Base-by-base conservation (phyloP, 495 filamentous ascomycete genomes). In the Xylaria scruposa region DNA sequence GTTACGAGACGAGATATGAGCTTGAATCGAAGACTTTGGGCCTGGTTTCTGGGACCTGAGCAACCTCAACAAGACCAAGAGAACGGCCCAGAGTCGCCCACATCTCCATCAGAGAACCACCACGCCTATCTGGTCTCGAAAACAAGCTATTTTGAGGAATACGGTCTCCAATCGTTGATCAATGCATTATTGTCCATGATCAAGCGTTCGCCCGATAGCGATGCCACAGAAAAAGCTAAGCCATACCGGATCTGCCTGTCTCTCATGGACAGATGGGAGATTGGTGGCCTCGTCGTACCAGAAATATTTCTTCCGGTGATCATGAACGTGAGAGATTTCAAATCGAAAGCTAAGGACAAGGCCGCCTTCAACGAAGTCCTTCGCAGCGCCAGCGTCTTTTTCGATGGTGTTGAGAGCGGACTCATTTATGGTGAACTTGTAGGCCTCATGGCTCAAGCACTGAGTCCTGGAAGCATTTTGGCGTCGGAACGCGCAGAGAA, bases 261-360 rank as follows among this genome's bases (percentile, higher is more conserved):
- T 19, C 82, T 99, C 65, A 97, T 98, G 97, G 96, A 99, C 83
- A 89, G 93, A 38, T 97, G 93, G 94, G 97, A 99, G 77, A 93
- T 99, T 75, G 96, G 96, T 24, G 94, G 92, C 13, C 83, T 94
- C 29, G 90, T 99, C 62, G 90, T 97, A 7, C 92, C 95, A 0
- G 90, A 92, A 38, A 88, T 98, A 13, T 98, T 99, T 76, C 82
- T 97, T 2, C 92, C 94, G 13, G 89, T 94, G n/a, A 88, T 98
- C 70, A 83, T 90, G 77, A 95, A 89, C 71, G 88, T 97, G 56
- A 89, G 90, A 72, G 78, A 81, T 21, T 98, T 93, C 81, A 89
- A 94, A 78, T 76, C 78, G 53, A 78, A 82, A 67, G 83, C 91
- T 56, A 69, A 82, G 67, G 86, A 82, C 19, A 91, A 91, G 75